These are phyloP conservation scores for Forsythia viridissima DNA, from an alignment of 257 asterid species.

Conservation along the genomic window DNA sequence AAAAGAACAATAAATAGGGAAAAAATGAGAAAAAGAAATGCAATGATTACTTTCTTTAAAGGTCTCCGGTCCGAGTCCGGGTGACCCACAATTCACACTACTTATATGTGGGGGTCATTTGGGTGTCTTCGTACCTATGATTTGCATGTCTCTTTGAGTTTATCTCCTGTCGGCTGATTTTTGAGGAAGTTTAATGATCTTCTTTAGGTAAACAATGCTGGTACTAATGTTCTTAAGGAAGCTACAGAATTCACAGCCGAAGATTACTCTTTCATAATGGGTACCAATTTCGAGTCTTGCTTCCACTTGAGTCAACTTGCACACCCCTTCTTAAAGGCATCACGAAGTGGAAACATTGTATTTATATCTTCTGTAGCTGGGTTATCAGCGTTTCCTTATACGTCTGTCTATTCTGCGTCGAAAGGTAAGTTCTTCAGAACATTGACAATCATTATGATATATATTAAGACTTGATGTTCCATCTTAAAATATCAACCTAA, in stretches of 20 bases:
- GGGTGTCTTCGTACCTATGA: too few relatives aligned
- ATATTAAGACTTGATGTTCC: too few relatives aligned
- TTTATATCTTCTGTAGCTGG: slow-evolving; percentile 9
- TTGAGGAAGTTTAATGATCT: not conserved
- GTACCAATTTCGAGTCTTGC: slow-evolving; percentile 10
- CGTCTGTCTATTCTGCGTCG: not conserved
- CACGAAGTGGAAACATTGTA: slow-evolving; percentile 14
- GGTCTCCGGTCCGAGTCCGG: too few relatives aligned
- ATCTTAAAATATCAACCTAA: too few relatives aligned
- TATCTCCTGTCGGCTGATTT: too few relatives aligned
- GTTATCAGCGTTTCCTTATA: not conserved
- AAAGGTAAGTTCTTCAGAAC: not conserved
- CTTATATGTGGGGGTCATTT: too few relatives aligned
- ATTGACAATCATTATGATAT: not conserved
- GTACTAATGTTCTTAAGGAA: not conserved
- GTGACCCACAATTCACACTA: too few relatives aligned
- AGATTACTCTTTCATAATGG: not conserved
- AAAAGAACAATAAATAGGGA: too few relatives aligned
- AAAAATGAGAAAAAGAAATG: too few relatives aligned
- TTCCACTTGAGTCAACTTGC: slow-evolving; percentile 17
- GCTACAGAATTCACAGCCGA: not conserved
- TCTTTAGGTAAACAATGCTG: not conserved
- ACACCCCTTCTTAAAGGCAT: slow-evolving; percentile 18
- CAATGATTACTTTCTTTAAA: too few relatives aligned
- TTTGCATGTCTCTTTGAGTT: too few relatives aligned